Evolutionary conservation across 2,329 filamentous ascomycete species (phyloP).

Genomic region (Epichloe brachyelytri): DNA sequence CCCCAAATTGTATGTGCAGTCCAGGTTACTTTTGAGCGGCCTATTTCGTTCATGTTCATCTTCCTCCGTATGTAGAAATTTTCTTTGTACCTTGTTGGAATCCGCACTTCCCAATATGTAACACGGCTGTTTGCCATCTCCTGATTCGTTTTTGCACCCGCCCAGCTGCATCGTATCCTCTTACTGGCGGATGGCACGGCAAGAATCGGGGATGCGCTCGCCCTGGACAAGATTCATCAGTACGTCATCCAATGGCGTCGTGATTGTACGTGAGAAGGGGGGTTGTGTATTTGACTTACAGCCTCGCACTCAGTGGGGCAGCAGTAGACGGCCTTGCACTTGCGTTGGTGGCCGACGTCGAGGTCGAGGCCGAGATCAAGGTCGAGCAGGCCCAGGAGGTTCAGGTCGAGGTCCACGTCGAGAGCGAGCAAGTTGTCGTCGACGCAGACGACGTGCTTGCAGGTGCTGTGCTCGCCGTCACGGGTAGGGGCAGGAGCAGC

Average conservation of each 20-base stretch:
- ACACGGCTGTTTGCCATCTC: neutral
- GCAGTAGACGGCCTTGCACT: constrained; percentile 2
- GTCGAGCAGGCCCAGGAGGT: neutral
- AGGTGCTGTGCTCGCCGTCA: neutral
- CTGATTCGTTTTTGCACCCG: neutral
- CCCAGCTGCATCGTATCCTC: no score
- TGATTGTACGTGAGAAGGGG: neutral
- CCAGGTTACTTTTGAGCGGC: neutral
- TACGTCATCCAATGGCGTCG: neutral
- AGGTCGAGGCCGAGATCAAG: neutral
- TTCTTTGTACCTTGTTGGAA: no score
- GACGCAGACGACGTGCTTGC: neutral
- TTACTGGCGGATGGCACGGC: neutral
- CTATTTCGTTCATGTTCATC: no score
- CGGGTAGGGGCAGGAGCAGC: neutral
- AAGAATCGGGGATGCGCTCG: neutral
- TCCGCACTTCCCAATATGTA: no score
- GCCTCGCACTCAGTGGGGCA: neutral
- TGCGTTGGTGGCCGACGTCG: neutral
- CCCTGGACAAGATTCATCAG: neutral
- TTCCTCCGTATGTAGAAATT: no score
- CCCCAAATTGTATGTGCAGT: neutral
- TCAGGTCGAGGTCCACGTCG: neutral
- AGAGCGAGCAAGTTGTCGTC: neutral
- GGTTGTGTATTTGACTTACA: neutral